Base-by-base conservation (phyloP, 192 early-diverging fungal genomes). In the Geosiphon pyriformis region DNA sequence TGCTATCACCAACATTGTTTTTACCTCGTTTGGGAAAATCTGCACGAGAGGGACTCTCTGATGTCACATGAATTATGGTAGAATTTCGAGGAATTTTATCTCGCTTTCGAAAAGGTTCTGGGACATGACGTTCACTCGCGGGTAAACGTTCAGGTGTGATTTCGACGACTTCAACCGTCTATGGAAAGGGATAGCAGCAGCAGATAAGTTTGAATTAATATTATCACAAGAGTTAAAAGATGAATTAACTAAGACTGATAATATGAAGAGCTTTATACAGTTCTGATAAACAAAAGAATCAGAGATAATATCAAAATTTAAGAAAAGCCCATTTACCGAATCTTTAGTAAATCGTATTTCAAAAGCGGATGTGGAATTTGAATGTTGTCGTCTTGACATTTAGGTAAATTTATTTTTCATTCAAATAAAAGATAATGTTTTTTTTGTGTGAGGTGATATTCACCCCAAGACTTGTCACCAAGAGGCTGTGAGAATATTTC, bases 41-140 rank as follows among this genome's bases (percentile, higher is more conserved):
- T n/a, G n/a, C n/a, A n/a, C n/a, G n/a, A n/a, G n/a, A n/a, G n/a
- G n/a, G n/a, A n/a, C n/a, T n/a, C 12, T 17, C 2, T 15, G 12
- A 17, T 30, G 15, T 32, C n/a, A 57, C 27, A 31, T 27, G 27
- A 18, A n/a, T 27, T 57, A 18, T 20, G 0, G 30, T 12, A 34
- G 64, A 65, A 54, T 35, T 65, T 37, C 64, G 51, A 25, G 64
- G 64, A 12, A 65, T 65, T 37, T 65, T 65, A 11, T 65, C 64
- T 15, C 64, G 52, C 25, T 65, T 65, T 42, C 31, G 52, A 18
- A 65, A 65, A 2, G 64, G 64, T 15, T 65, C 64, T 17, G 64
- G 64, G 20, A 65, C 10, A 48, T 32, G 22, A 27, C 37, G 0
- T 48, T 61, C 59, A 29, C 25, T 31, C 17, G 60, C 3, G n/a